These are phyloP conservation scores for Paralagenidium karlingii DNA, from an alignment of 352 stramenopile genomes.

Conservation along the genomic window DNA sequence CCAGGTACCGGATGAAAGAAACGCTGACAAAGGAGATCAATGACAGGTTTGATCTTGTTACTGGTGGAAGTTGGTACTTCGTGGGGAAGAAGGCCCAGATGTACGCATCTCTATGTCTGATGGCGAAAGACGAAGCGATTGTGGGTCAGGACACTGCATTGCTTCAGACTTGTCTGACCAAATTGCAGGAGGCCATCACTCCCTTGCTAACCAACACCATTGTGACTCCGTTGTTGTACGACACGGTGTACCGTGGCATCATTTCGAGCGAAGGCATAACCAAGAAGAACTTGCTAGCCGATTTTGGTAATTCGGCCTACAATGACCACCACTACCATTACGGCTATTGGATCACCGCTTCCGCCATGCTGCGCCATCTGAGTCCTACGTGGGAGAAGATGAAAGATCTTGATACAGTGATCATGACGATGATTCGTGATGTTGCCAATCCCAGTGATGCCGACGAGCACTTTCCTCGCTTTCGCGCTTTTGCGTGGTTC, in stretches of 20 bases:
- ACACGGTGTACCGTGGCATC: slow-evolving; percentile 86
- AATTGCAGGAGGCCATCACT: slow-evolving; percentile 51
- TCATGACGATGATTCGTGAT: slow-evolving; percentile 63
- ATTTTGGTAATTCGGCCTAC: slow-evolving; percentile 91
- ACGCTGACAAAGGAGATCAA: slow-evolving; percentile 40
- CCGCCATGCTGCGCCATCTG: slow-evolving; percentile 72
- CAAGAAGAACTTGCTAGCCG: slow-evolving; percentile 79
- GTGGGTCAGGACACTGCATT: slow-evolving; percentile 34
- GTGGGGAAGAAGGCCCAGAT: slow-evolving; percentile 61
- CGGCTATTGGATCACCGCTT: slow-evolving; percentile 85
- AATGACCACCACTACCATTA: slow-evolving; percentile 95
- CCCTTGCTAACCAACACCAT: slow-evolving; percentile 73
- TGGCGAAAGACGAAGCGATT: slow-evolving; percentile 52
- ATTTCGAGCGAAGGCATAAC: slow-evolving; percentile 86
- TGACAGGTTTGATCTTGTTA: slow-evolving; percentile 28
- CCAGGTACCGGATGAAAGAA: slow-evolving; percentile 18
- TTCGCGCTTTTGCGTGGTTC: slow-evolving; percentile 95
- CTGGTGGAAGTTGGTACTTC: slow-evolving; percentile 51
- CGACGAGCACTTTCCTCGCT: slow-evolving; percentile 80
- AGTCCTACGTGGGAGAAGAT: slow-evolving; percentile 47
- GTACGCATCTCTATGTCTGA: slow-evolving; percentile 55
- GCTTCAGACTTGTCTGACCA: slow-evolving; percentile 37
- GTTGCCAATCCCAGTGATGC: slow-evolving; percentile 48
- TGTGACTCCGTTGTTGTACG: slow-evolving; percentile 85
- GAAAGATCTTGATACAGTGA: slow-evolving; percentile 63